A percentile compares a stretch with the other conserved stretches of the same genome.
phyloP scores from a whole-genome alignment of 1,139 yeast species.

The Saccharomyces pastorianus region DNA sequence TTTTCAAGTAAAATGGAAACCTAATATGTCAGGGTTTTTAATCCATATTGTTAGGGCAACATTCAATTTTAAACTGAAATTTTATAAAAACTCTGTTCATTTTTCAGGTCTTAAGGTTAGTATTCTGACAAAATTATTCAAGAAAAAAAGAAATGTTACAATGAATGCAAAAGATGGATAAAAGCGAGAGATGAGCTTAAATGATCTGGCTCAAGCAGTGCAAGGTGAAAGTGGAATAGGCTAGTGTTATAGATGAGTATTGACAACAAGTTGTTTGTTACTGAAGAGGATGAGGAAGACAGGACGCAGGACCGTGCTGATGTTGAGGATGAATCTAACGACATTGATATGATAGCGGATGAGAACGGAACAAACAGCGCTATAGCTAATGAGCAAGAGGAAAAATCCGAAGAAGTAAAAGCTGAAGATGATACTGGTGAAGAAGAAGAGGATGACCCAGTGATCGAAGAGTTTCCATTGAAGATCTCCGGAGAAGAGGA shows the following conservation, averaged over 20 bases:
- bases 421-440: conserved; percentile 1
- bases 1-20: not conserved
- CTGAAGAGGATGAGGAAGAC: conserved; percentile 21
- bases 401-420: conserved; percentile 8
- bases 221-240: not conserved
- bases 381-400: conserved; percentile 1
- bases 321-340: not conserved
- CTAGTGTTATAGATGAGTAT: conserved; percentile 2
- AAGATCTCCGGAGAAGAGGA: conserved; percentile 34
- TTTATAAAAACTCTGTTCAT: no score
- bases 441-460: conserved; percentile 57
- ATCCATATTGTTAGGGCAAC: not conserved
- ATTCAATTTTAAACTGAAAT: no score
- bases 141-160: not conserved
- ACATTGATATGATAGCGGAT: not conserved
- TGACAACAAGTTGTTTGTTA: conserved; percentile 20
- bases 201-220: not conserved
- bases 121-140: not conserved
- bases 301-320: conserved; percentile 1
- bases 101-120: not conserved
- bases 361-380: conserved; percentile 6
- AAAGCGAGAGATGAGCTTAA: not conserved
- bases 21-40: not conserved
- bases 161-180: not conserved
- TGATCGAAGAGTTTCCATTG: conserved; percentile 69